Base-by-base conservation (phyloP, 371 early-diverging fungal species). In the Mucor velutinosus region DNA sequence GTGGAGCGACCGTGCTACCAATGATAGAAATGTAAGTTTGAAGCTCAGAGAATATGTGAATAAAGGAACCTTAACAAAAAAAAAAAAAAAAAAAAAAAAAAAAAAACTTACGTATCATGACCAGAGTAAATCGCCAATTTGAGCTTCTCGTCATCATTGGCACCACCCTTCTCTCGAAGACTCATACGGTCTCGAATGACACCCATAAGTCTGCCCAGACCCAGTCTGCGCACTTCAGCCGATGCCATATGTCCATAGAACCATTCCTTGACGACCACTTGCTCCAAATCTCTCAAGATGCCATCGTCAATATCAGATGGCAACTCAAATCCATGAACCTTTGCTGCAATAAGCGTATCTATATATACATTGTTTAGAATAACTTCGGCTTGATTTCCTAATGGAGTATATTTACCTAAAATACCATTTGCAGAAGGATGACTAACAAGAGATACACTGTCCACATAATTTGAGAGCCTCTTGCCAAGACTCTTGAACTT, bases 121-220 rank as follows among this genome's bases (percentile, higher is more conserved):
- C 91, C 93, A 66, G 91, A 90, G 73, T 89, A 93, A 39, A 94
- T 68, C 10, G 87, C 84, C 71, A 91, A 69, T 67, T 89, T 90
- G 15, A 72, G 56, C 17, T 86, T 76, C 17, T 80, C 77, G 33
- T 75, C 69, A 30, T 69, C 75, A 14, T 70, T 77, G 3, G 32
- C 33, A n/a, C 59, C 58, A 8, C 67, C 71, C n/a, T 75, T 71
- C 23, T 78, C 79, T 10, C 64, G 58, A 35, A 69, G 67, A 8
- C 69, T 70, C 78, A 89, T 82, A 15, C 81, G 69, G 27, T 79
- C 81, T 53, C 80, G 70, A 65, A 91, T 79, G 4, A 85, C 88
- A 12, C 76, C 76, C 67, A 86, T 62, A 25, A 89, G 71, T 53
- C 85, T 69, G 35, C 91, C 91, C 37, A 87, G 71, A 7, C 80